These are phyloP conservation scores for Kodamaea jinghongensis DNA, from an alignment of 805 yeast genomes.

Conservation along the genomic window DNA sequence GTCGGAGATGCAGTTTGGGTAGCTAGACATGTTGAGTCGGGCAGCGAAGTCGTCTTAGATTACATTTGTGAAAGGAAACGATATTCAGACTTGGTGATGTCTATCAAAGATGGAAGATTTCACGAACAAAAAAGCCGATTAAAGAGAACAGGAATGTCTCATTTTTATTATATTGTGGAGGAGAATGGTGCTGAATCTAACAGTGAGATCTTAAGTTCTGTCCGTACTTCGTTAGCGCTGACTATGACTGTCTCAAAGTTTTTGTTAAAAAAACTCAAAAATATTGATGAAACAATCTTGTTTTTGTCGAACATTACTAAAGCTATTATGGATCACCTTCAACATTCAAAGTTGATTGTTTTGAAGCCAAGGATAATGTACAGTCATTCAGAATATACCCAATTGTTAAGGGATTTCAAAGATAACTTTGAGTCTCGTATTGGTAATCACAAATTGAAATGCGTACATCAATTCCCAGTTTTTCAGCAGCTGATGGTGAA, in stretches of 20 bases:
- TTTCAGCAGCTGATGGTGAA: constrained; percentile 73
- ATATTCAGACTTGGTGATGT: constrained; percentile 76
- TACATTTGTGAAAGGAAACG: constrained; percentile 89
- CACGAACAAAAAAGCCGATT: constrained; percentile 82
- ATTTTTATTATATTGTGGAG: constrained; percentile 77
- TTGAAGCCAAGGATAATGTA: constrained; percentile 49
- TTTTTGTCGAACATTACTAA: constrained; percentile 52
- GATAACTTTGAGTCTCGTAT: constrained; percentile 36
- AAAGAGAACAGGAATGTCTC: constrained; percentile 60
- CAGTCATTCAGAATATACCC: constrained; percentile 50
- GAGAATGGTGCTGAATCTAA: constrained; percentile 48
- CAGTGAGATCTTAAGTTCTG: constrained; percentile 55
- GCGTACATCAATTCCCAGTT: constrained; percentile 32
- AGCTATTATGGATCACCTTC: constrained; percentile 40
- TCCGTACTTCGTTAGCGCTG: constrained; percentile 73
- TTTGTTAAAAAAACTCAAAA: constrained; percentile 62
- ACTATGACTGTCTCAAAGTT: constrained; percentile 66
- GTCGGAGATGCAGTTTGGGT: constrained; percentile 92
- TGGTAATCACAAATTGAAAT: constrained; percentile 25
- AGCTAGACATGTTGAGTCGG: constrained; percentile 60
- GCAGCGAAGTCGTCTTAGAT: constrained; percentile 67
- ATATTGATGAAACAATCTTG: constrained; percentile 70
- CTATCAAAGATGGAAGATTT: constrained; percentile 86
- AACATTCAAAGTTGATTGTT: constrained; percentile 36
- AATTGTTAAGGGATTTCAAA: constrained; percentile 41